These are phyloP conservation scores for Plasmodium knowlesi DNA, from an alignment of 169 alveolate genomes.

Conservation along the genomic window DNA sequence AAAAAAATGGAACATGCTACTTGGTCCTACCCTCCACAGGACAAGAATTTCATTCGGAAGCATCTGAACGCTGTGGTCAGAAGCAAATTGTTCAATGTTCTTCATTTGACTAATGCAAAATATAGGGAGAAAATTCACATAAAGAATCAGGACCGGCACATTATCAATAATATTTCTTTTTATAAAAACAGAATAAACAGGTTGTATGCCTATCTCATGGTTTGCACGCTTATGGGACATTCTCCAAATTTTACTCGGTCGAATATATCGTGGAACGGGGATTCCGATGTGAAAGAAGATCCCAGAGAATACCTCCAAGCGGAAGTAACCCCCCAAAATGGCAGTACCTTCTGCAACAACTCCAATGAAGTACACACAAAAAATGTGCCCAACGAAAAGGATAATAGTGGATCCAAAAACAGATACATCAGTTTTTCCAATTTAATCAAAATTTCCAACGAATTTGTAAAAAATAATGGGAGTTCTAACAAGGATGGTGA, in stretches of 20 bases:
- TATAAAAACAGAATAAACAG: slow-evolving; percentile 33
- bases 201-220: slow-evolving; percentile 1
- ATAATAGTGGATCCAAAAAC: not conserved
- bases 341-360: not conserved
- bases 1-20: not conserved
- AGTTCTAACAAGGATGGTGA: not conserved
- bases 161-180: slow-evolving; percentile 20
- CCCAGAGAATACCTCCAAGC: not conserved
- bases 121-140: not conserved
- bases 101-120: slow-evolving; percentile 14
- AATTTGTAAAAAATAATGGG: not conserved
- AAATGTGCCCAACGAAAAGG: not conserved
- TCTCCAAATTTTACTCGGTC: not conserved
- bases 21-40: not conserved
- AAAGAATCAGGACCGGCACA: not conserved
- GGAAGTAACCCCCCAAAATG: not conserved
- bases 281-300: not conserved
- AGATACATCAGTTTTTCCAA: not conserved
- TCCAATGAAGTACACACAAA: not conserved
- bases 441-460: not conserved
- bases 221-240: not conserved
- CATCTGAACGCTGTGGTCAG: not conserved
- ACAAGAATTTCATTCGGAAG: not conserved
- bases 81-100: not conserved
- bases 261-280: slow-evolving; percentile 8